Percentiles rank a stretch among this genome's conserved stretches.
These are phyloP conservation scores for Bruguiera parviflora DNA, from an alignment of 345 rosid genomes.

Conservation along the genomic window DNA sequence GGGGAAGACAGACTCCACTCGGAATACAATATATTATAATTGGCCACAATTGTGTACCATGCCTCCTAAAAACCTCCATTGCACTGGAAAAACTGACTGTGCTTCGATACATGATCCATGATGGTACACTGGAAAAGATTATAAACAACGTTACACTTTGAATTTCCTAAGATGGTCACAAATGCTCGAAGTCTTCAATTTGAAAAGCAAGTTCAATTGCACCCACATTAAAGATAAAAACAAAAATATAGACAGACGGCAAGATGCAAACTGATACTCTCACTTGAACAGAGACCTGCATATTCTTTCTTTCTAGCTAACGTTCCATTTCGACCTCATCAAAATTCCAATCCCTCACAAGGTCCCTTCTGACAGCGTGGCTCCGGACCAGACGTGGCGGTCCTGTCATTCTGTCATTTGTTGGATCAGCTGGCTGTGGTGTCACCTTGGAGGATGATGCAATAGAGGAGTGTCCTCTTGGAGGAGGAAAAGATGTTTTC, in stretches of 20 bases:
- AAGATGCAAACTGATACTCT: conserved; percentile 20
- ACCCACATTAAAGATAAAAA: too few relatives aligned
- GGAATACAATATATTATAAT: too few relatives aligned
- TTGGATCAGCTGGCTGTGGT: conserved; percentile 62
- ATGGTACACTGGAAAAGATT: too few relatives aligned
- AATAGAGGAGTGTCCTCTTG: conserved; percentile 42
- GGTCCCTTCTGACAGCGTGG: conserved; percentile 84
- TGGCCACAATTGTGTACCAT: too few relatives aligned
- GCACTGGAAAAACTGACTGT: too few relatives aligned
- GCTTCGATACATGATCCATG: too few relatives aligned
- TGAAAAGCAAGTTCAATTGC: too few relatives aligned
- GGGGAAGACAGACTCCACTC: too few relatives aligned
- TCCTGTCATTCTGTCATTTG: conserved; percentile 40
- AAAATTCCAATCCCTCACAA: conserved; percentile 96
- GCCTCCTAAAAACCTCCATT: too few relatives aligned
- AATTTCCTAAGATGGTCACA: too few relatives aligned
- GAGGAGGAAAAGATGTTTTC: conserved; percentile 58
- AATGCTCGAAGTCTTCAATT: too few relatives aligned
- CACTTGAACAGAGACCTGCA: neutral
- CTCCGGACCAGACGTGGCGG: conserved; percentile 83
- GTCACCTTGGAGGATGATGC: conserved; percentile 77
- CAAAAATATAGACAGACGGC: neutral
- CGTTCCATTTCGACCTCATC: conserved; percentile 51
- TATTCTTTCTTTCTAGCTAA: conserved; percentile 21
- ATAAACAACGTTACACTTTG: too few relatives aligned